Evolutionary conservation across 164 flowering plant species (phyloP), one percentile per base, ranked within the genome.

Genomic region (Chimonanthus praecox): DNA sequence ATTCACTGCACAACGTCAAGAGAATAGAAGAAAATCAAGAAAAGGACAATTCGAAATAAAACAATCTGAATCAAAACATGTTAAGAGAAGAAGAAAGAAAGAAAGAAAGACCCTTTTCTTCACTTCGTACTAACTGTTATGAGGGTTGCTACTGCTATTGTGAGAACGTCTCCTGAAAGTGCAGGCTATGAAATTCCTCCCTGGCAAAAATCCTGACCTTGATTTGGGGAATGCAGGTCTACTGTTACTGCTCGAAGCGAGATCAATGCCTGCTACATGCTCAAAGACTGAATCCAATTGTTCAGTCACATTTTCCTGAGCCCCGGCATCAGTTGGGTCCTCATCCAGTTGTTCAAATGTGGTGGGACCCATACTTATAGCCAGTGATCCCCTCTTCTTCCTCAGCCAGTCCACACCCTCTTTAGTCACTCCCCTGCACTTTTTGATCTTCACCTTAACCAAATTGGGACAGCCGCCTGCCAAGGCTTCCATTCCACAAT

Each of bases 381-480:
- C 68, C 77, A 95, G 54, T 0, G 89, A 74, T 43, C 74, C 79
- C 81, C 93, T 88, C 49, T 80, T 83, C 0, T 79, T 82, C 71
- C 83, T 82, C 80, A 93, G 80, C 90, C 85, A 88, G 11, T 82
- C 91, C 1, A 78, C 88, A 60, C 87, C 83, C 20, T 88, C 94
- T 70, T 79, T 62, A 3, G 88, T 92, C 63, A 95, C 97, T 47
- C 83, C 87, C 72, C 82, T 86, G 76, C 99, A 95, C 75, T 95
- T 93, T 87, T 88, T 95, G 11, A 95, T 96, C 83, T 93, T 95
- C 71, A 93, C 86, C 86, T 95, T 95, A 11, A 89, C 88, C 82
- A 93, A 78, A 85, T 87, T 95, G 0, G 97, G 99, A 67, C 98
- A 95, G 4, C 98, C 98, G 70, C 78, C 79, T 49, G 92, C 97